Percentiles rank a stretch among this genome's conserved stretches.
phyloP scores from a whole-genome alignment of 108 stramenopile species.

The Discostella stelligeroides region DNA sequence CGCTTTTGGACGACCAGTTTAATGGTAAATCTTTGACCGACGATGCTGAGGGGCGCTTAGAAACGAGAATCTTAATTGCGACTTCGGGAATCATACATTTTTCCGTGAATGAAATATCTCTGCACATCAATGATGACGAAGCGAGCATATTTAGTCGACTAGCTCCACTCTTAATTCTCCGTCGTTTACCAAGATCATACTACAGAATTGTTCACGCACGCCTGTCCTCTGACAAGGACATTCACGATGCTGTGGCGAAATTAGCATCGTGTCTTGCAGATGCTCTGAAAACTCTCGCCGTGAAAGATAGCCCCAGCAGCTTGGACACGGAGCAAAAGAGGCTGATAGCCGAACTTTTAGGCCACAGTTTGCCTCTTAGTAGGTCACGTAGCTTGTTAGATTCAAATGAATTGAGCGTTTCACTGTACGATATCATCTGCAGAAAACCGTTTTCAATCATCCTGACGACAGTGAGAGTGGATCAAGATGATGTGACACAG shows the following conservation, averaged over 20 bases:
- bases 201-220: conserved; percentile 19
- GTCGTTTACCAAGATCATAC: conserved; percentile 32
- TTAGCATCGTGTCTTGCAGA: conserved; percentile 16
- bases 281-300: conserved; percentile 3
- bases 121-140: not conserved
- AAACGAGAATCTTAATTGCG: conserved; percentile 25
- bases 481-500: not conserved
- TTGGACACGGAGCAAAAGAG: conserved; percentile 27
- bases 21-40: not conserved
- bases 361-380: conserved; percentile 33
- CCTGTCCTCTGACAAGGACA: conserved; percentile 6
- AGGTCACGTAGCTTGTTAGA: not conserved
- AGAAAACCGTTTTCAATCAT: conserved; percentile 12
- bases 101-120: conserved; percentile 11
- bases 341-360: conserved; percentile 34
- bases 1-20: conserved; percentile 14
- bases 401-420: conserved; percentile 12
- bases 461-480: conserved; percentile 10
- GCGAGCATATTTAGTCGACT: conserved; percentile 16
- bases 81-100: conserved; percentile 23
- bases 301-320: conserved; percentile 21
- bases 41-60: not conserved
- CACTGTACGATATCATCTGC: conserved; percentile 28
- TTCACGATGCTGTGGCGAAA: not conserved
- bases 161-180: conserved; percentile 38